These are phyloP conservation scores for Diospyros kaki DNA, from an alignment of 148 eudicot species.

Conservation along the genomic window DNA sequence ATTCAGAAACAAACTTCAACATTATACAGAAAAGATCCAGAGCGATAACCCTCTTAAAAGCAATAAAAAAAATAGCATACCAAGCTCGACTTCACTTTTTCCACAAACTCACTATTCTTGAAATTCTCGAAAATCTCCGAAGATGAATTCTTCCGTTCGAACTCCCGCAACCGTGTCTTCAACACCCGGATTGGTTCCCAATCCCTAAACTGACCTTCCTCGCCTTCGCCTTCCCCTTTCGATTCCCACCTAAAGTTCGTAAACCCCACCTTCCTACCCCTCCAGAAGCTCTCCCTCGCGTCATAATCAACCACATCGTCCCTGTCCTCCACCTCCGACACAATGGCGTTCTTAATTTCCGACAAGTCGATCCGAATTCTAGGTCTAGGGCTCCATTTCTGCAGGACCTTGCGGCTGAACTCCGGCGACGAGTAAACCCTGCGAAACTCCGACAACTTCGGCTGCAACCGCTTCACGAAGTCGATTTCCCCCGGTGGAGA, in stretches of 20 bases:
- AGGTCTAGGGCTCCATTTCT: constrained; percentile 61
- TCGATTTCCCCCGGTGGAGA: constrained; percentile 51
- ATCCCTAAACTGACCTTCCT: constrained; percentile 42
- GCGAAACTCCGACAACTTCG: constrained; percentile 71
- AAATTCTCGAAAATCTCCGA: constrained; percentile 65
- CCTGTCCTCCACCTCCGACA: constrained; percentile 44
- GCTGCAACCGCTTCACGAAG: constrained; percentile 65
- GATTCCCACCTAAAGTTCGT: constrained; percentile 47
- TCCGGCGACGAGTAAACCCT: constrained; percentile 84
- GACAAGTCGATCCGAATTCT: constrained; percentile 70
- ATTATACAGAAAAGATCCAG: neutral
- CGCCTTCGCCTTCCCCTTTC: constrained; percentile 33
- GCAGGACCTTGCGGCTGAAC: constrained; percentile 52
- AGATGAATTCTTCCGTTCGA: constrained; percentile 60
- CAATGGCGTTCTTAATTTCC: constrained; percentile 64
- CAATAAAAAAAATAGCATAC: constrained; percentile 31
- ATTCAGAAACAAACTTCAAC: neutral
- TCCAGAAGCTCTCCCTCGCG: constrained; percentile 32
- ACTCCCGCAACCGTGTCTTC: constrained; percentile 56
- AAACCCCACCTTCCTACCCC: constrained; percentile 34
- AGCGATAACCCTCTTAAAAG: neutral
- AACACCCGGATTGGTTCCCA: constrained; percentile 81
- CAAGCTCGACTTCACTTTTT: constrained; percentile 73
- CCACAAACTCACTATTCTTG: constrained; percentile 70
- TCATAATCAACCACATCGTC: constrained; percentile 22